These are phyloP conservation scores for Pelargonium nanum DNA, from an alignment of 345 rosid species.

Conservation along the genomic window DNA sequence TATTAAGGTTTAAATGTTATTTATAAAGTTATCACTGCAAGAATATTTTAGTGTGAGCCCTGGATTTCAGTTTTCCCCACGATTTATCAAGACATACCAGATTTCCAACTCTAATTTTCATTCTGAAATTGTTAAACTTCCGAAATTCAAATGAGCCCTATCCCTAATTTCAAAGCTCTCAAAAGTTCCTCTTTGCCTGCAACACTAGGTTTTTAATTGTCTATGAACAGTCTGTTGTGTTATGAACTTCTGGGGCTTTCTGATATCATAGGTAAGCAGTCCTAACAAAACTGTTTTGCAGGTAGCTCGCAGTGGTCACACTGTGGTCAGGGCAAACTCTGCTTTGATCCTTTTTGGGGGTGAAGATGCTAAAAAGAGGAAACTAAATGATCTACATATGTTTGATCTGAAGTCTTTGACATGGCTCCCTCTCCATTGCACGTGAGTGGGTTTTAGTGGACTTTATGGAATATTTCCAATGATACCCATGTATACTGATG, in stretches of 20 bases:
- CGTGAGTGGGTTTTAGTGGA: slow-evolving; percentile 37
- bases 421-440: slow-evolving; percentile 98
- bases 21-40: too few relatives aligned
- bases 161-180: background rate
- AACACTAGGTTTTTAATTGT: background rate
- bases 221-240: background rate
- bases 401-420: slow-evolving; percentile 88
- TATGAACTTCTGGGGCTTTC: background rate
- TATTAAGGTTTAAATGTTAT: background rate
- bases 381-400: slow-evolving; percentile 89
- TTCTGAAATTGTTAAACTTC: background rate
- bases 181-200: background rate
- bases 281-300: slow-evolving; percentile 20
- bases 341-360: slow-evolving; percentile 83
- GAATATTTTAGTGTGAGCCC: background rate
- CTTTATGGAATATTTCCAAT: background rate
- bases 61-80: background rate
- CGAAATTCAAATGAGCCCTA: background rate
- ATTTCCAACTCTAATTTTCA: too few relatives aligned
- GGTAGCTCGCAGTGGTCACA: slow-evolving; percentile 84
- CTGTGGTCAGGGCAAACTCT: slow-evolving; percentile 80
- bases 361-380: slow-evolving; percentile 83
- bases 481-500: background rate
- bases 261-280: background rate
- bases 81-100: background rate